These are phyloP conservation scores for Rhododendron kiyosumense DNA, from an alignment of 148 eudicot genomes.

Conservation along the genomic window DNA sequence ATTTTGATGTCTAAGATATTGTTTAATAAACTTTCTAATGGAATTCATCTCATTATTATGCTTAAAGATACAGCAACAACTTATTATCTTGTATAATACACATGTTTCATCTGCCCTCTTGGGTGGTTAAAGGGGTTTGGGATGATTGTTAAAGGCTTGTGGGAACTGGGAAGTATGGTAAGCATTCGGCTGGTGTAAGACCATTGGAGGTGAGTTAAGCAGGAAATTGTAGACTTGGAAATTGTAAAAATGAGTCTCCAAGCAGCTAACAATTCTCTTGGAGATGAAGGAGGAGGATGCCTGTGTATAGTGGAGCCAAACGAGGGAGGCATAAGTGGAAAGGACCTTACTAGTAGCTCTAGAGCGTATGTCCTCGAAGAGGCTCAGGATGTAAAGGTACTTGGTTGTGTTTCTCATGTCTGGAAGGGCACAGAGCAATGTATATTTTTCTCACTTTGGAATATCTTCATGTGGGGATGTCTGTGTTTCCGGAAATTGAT, in stretches of 20 bases:
- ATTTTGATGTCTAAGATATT: neutral
- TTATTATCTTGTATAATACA: neutral
- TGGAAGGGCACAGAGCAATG: neutral
- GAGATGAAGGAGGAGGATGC: neutral
- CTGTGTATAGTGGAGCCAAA: neutral
- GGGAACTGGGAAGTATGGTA: no score
- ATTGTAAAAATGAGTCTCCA: neutral
- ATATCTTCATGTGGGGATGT: neutral
- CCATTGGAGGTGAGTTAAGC: neutral
- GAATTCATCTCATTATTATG: neutral
- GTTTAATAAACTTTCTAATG: neutral
- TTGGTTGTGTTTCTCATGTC: neutral
- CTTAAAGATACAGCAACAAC: neutral
- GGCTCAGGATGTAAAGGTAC: neutral
- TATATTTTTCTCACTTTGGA: neutral
- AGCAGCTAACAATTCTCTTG: neutral
- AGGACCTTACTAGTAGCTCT: neutral
- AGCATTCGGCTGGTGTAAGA: neutral
- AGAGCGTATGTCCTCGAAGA: neutral
- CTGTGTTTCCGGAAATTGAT: neutral
- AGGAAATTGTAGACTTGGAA: neutral
- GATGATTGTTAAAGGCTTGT: no score
- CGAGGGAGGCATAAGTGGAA: neutral
- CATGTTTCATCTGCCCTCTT: no score
- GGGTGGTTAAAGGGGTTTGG: no score